Evolutionary conservation across 805 yeast genomes (phyloP).

Genomic region (Metschnikowia lunata): DNA sequence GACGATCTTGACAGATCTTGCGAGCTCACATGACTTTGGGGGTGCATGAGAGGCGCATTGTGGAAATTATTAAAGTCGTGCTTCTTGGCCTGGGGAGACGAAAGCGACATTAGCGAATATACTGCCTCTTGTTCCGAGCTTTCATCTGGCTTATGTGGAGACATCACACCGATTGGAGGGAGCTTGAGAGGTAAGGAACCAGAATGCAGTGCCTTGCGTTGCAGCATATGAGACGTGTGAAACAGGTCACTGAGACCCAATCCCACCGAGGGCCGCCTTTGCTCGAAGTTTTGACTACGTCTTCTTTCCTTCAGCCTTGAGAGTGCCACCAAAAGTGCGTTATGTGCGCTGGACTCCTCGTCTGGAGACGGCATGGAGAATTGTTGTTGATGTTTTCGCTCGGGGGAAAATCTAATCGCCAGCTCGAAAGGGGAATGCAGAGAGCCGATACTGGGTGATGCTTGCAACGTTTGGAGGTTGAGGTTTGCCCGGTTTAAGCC

Average conservation of each 20-base stretch:
- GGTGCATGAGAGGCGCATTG: background rate
- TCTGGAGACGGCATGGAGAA: conserved; percentile 28
- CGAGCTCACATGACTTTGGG: conserved; percentile 13
- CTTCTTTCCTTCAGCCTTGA: conserved; percentile 21
- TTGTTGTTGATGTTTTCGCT: background rate
- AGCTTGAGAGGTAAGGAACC: conserved; percentile 8
- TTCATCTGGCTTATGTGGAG: conserved; percentile 17
- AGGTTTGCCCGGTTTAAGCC: conserved; percentile 28
- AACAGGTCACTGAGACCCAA: conserved; percentile 6
- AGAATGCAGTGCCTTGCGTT: background rate
- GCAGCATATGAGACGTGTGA: conserved; percentile 2
- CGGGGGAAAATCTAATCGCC: background rate
- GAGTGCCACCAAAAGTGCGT: conserved; percentile 40
- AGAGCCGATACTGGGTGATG: conserved; percentile 22
- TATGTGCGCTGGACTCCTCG: conserved; percentile 43
- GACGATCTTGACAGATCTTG: conserved; percentile 21
- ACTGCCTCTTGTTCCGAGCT: conserved; percentile 51
- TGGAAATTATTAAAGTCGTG: conserved; percentile 26
- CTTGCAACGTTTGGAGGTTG: conserved; percentile 36
- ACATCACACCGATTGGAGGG: conserved; percentile 14
- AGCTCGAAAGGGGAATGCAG: conserved; percentile 1
- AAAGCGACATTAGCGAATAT: conserved; percentile 49
- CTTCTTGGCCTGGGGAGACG: conserved; percentile 44
- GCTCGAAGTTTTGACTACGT: conserved; percentile 10
- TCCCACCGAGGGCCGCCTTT: conserved; percentile 11